Conservation (phyloP, 805 yeast species). For the Teunomyces lycoperdinae region DNA sequence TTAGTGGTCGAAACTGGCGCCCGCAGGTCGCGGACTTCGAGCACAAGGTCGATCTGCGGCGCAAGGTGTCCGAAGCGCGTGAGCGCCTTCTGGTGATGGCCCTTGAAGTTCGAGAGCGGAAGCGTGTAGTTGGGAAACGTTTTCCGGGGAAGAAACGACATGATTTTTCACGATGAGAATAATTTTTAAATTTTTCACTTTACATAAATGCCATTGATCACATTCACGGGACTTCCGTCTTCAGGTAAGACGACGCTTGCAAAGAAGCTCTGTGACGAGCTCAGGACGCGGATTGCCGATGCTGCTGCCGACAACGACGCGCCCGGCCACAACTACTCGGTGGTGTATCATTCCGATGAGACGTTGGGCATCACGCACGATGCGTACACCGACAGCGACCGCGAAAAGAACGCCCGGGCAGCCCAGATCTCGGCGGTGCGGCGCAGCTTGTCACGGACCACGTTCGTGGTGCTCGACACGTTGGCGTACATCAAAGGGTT, state of each 20-base stretch:
- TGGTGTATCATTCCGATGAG: conserved; percentile 76
- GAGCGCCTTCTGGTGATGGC: conserved; percentile 84
- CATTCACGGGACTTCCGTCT: conserved; percentile 82
- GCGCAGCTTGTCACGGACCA: conserved; percentile 65
- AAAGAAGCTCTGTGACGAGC: conserved; percentile 42
- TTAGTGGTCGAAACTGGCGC: conserved; percentile 87
- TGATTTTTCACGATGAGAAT: neutral
- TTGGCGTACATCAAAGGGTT: conserved; percentile 92
- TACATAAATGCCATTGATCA: conserved; percentile 70
- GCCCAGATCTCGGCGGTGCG: conserved; percentile 86
- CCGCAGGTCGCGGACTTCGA: conserved; percentile 85
- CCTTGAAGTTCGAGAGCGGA: conserved; percentile 76
- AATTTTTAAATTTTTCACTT: neutral
- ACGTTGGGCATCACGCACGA: conserved; percentile 66
- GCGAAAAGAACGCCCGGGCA: conserved; percentile 81
- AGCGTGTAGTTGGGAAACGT: conserved; percentile 74
- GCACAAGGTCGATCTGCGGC: conserved; percentile 75
- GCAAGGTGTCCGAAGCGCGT: conserved; percentile 62
- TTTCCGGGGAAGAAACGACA: conserved; percentile 62
- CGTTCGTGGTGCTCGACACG: conserved; percentile 81
- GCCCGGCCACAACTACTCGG: conserved; percentile 56
- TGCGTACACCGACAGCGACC: conserved; percentile 65
- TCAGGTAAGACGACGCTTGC: conserved; percentile 84
- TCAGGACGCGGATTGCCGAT: conserved; percentile 45
- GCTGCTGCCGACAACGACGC: conserved; percentile 26